Evolutionary conservation across 108 stramenopile species (phyloP), one percentile per base, ranked within the genome.

Genomic region (Aureococcus anophagefferens): DNA sequence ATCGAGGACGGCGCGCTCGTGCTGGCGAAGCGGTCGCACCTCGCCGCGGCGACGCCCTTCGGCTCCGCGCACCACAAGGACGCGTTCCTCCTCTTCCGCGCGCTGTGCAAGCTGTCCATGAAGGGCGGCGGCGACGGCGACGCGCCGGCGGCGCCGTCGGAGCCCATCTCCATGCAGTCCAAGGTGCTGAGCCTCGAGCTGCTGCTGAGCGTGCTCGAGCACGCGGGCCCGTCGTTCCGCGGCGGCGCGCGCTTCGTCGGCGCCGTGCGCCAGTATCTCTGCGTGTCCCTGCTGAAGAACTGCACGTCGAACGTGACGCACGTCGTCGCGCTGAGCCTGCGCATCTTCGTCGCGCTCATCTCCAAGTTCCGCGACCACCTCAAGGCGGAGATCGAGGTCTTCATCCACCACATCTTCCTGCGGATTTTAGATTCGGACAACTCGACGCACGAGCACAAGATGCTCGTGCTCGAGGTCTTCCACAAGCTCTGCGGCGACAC

Each of bases 371-470:
- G 94, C 62, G 83, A 91, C 33, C 74, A 92, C 33, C 88, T 98
- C 66, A 91, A 91, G 77, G 87, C 80, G 21, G 97, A 99, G 79
- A 90, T 99, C 74, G 96, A 98, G 81, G 93, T 96, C 44, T 97
- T 98, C 85, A 91, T 99, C 63, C 90, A 94, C 68, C 94, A 93
- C 74, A 95, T 99, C 64, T 98, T 99, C 88, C 92, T 98, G 70
- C 89, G 90, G 68, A 91, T 98, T 67, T 74, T 99, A 70, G 96
- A 98, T 75, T 91, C 89, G 71, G 86, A 86, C 63, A 97, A 96
- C 79, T 84, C 86, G 45, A 88, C 95, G 34, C 77, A 85, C 63
- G 95, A 97, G 70, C 96, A 97, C 83, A 97, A 98, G 77, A 36
- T 72, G 15, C 77, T 94, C 74, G 96, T 98, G 30, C 87, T 99